Evolutionary conservation across 2,329 filamentous ascomycete genomes (phyloP).

Genomic region (Pseudocercospora crystallina): DNA sequence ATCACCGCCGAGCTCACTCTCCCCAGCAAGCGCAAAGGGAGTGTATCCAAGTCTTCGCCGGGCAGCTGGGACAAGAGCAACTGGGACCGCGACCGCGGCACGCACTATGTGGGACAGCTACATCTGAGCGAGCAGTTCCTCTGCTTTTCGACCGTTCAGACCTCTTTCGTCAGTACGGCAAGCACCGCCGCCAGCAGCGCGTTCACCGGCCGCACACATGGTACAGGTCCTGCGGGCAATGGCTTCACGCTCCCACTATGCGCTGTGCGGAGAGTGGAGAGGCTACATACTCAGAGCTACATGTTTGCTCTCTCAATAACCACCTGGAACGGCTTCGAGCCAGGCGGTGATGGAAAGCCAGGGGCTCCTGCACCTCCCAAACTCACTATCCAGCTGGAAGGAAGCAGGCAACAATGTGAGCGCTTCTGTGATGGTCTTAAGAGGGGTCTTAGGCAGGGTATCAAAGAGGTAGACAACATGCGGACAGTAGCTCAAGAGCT

Average conservation of each 20-base stretch:
- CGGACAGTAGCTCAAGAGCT: constrained; percentile 77
- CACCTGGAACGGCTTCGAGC: constrained; percentile 77
- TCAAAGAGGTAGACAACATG: constrained; percentile 83
- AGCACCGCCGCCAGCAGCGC: constrained; percentile 76
- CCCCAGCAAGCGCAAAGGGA: constrained; percentile 57
- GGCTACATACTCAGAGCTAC: constrained; percentile 88
- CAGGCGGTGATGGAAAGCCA: constrained; percentile 48
- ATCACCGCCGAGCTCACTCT: constrained; percentile 95
- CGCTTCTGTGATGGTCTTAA: constrained; percentile 95
- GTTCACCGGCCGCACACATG: constrained; percentile 91
- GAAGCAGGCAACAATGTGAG: constrained; percentile 85
- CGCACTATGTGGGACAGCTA: constrained; percentile 83
- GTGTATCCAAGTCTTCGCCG: constrained; percentile 20
- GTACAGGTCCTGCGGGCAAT: constrained; percentile 88
- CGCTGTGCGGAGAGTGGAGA: constrained; percentile 86
- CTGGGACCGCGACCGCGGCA: constrained; percentile 55
- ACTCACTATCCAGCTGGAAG: constrained; percentile 87
- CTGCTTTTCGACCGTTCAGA: constrained; percentile 92
- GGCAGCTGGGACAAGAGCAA: constrained; percentile 65
- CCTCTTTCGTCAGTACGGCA: constrained; percentile 79
- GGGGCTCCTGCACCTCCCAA: constrained; percentile 69
- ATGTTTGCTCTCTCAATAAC: constrained; percentile 91
- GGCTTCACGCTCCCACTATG: constrained; percentile 93
- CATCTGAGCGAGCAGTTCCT: constrained; percentile 93
- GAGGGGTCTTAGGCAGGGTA: constrained; percentile 79